Evolutionary conservation across 768 basidiomycete genomes (phyloP).

Genomic region (Udeniomyces megalosporus): DNA sequence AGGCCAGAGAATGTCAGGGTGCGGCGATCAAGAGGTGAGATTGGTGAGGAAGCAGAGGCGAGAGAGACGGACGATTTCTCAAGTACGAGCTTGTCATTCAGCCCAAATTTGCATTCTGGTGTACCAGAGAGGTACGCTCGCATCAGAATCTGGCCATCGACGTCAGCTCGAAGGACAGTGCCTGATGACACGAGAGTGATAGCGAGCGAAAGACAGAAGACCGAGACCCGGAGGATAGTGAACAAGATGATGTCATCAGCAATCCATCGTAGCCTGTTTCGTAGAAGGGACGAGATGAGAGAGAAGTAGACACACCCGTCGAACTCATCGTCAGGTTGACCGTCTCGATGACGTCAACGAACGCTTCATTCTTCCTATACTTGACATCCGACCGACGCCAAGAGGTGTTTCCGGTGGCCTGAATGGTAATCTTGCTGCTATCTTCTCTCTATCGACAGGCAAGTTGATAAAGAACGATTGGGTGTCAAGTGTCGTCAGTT

Average conservation of each 20-base stretch:
- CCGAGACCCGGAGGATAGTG: background rate
- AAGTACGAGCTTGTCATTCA: slow-evolving; percentile 95
- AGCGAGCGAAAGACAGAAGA: background rate
- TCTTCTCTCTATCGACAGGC: slow-evolving; percentile 79
- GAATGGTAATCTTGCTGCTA: slow-evolving; percentile 87
- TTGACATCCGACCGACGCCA: slow-evolving; percentile 88
- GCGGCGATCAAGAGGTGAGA: background rate
- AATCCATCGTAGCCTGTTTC: too few relatives aligned
- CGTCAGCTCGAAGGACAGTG: slow-evolving; percentile 80
- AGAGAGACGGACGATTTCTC: slow-evolving; percentile 36
- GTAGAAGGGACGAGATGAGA: too few relatives aligned
- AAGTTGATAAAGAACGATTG: background rate
- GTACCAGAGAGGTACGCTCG: slow-evolving; percentile 90
- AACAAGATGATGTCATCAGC: background rate
- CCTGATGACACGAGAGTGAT: slow-evolving; percentile 76
- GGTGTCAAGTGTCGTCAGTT: slow-evolving; percentile 82
- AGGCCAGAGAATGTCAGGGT: background rate
- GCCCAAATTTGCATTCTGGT: slow-evolving; percentile 95
- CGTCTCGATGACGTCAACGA: slow-evolving; percentile 96
- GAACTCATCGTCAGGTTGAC: slow-evolving; percentile 96
- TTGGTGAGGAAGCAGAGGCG: background rate
- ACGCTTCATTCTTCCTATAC: slow-evolving; percentile 99
- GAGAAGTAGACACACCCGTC: slow-evolving; percentile 45
- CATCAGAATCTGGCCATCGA: slow-evolving; percentile 95
- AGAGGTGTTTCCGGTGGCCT: slow-evolving; percentile 90